A percentile compares a stretch with the other conserved stretches of the same genome.
These are phyloP conservation scores for Penicillium brasilianum DNA, from an alignment of 2,329 filamentous ascomycete genomes.

Conservation along the genomic window DNA sequence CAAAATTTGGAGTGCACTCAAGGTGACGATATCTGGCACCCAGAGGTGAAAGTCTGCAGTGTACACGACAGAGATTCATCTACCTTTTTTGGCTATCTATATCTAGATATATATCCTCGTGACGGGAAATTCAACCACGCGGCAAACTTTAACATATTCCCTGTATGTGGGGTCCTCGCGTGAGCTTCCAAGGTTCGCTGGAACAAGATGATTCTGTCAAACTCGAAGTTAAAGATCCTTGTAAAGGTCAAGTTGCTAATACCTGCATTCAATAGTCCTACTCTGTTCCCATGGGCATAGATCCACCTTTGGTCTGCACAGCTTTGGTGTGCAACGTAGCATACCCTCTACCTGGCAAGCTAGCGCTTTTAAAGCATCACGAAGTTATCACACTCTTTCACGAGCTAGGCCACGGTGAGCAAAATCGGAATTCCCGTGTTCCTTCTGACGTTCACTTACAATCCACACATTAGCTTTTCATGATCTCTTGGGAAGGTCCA, in stretches of 20 bases:
- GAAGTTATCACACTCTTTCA: conserved; percentile 18
- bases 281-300: neutral
- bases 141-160: conserved; percentile 17
- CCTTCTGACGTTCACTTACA: neutral
- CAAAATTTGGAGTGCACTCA: conserved; percentile 4
- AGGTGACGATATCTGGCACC: neutral
- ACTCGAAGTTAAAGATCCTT: too few species aligned
- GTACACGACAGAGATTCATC: conserved; percentile 5
- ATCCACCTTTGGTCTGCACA: conserved; percentile 13
- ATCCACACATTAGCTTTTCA: conserved; percentile 8
- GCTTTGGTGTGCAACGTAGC: conserved; percentile 14
- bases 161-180: conserved; percentile 9
- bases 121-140: conserved; percentile 16
- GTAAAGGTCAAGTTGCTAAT: too few species aligned
- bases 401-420: conserved; percentile 16
- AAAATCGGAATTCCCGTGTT: neutral
- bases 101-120: conserved; percentile 15
- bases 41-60: neutral
- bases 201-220: too few species aligned
- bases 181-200: too few species aligned
- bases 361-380: conserved; percentile 13
- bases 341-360: conserved; percentile 2
- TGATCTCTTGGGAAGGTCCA: conserved; percentile 15
- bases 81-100: conserved; percentile 11
- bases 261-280: neutral